Evolutionary conservation across 176 grass and related monocot species (phyloP).

Genomic region (Secale cereale): DNA sequence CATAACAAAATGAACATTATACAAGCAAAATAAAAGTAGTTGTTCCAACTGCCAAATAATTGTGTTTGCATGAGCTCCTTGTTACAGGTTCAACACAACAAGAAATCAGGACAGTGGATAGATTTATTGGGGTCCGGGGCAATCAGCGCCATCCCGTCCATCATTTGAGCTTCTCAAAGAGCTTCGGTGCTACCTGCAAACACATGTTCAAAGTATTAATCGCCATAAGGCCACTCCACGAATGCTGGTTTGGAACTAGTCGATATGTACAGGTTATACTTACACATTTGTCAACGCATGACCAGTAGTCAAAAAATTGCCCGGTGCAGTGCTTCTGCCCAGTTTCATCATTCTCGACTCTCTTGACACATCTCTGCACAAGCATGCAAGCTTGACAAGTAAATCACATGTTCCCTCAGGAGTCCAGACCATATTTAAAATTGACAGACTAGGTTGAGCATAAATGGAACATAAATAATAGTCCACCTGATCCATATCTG

Average conservation of each 20-base stretch:
- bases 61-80: not conserved
- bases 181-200: constrained; percentile 42
- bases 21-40: not conserved
- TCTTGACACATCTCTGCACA: constrained; percentile 49
- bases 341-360: constrained; percentile 46
- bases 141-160: not conserved
- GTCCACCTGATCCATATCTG: not conserved
- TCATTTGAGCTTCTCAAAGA: constrained; percentile 50
- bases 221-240: no score
- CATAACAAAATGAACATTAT: not conserved
- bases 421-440: no score
- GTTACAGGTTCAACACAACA: not conserved
- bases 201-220: not conserved
- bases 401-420: not conserved
- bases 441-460: not conserved
- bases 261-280: not conserved
- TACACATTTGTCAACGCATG: constrained; percentile 60
- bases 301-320: constrained; percentile 57
- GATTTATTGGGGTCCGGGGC: constrained; percentile 12
- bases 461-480: not conserved
- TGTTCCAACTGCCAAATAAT: not conserved
- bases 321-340: constrained; percentile 68
- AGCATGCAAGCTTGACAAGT: constrained; percentile 1
- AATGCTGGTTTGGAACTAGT: not conserved
- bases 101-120: not conserved